A percentile compares a stretch with the other conserved stretches of the same genome.
Conservation (phyloP, 2,329 filamentous ascomycete species). For the Dryadomyces sulphureus region DNA sequence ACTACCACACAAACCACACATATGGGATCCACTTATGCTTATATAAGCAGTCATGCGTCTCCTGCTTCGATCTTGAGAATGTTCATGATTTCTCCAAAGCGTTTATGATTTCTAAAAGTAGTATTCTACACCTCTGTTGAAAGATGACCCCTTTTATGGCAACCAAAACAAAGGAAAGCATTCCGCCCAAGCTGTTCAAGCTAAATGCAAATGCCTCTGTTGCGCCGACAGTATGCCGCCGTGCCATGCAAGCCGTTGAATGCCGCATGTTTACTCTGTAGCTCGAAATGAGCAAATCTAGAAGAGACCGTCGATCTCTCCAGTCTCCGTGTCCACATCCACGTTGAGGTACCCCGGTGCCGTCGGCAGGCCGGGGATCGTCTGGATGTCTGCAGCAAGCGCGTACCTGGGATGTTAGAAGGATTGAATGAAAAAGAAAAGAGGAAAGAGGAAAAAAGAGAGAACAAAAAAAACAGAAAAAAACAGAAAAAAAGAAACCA, state of each 20-base stretch:
- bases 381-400: conserved; percentile 93
- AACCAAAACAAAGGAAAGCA: neutral
- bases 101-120: too few species aligned
- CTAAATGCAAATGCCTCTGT: neutral
- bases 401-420: conserved; percentile 49
- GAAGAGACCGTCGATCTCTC: conserved; percentile 79
- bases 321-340: conserved; percentile 69
- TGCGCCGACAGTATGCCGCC: neutral
- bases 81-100: too few species aligned
- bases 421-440: neutral
- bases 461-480: neutral
- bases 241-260: conserved; percentile 10
- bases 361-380: conserved; percentile 88
- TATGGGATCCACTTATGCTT: too few species aligned
- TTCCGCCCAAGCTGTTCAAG: neutral
- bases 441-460: neutral
- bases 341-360: conserved; percentile 93
- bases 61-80: too few species aligned
- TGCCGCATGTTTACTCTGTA: conserved; percentile 1
- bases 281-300: conserved; percentile 20
- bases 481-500: neutral
- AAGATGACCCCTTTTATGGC: conserved; percentile 8
- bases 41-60: too few species aligned
- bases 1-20: too few species aligned
- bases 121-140: conserved; percentile 11